Evolutionary conservation across 129 eudicot genomes (phyloP).

Genomic region (Arctium lappa): DNA sequence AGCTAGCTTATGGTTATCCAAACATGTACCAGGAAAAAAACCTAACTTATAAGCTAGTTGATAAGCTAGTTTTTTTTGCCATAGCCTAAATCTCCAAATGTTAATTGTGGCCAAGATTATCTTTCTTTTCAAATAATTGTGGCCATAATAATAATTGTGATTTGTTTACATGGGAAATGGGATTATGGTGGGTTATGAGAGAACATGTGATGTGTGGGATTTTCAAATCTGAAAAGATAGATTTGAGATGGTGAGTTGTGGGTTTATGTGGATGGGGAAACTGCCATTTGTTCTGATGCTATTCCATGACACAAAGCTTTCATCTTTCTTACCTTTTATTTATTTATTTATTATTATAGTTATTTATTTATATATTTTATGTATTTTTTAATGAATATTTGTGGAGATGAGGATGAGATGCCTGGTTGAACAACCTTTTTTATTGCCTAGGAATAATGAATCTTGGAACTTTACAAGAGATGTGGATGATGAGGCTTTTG

Average conservation of each 20-base stretch:
- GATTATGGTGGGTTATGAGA: conserved; percentile 26
- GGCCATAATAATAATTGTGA: conserved; percentile 18
- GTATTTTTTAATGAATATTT: not conserved
- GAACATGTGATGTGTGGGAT: conserved; percentile 35
- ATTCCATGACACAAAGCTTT: conserved; percentile 28
- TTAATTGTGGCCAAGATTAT: not conserved
- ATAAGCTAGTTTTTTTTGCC: no score
- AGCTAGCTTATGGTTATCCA: no score
- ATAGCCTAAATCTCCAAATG: no score
- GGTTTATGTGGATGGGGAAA: conserved; percentile 39
- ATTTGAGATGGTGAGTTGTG: conserved; percentile 40
- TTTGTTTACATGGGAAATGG: conserved; percentile 13
- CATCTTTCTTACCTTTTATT: conserved; percentile 3
- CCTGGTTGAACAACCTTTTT: conserved; percentile 28
- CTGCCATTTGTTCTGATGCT: conserved; percentile 36
- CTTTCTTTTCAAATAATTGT: not conserved
- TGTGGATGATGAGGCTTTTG: conserved; percentile 19
- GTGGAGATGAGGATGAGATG: conserved; percentile 42
- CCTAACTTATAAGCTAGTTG: no score
- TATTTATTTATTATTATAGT: not conserved
- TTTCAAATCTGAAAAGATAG: conserved; percentile 37
- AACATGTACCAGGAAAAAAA: no score
- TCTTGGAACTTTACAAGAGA: conserved; percentile 42
- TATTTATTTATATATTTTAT: not conserved
- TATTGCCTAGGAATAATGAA: conserved; percentile 42